Base-by-base conservation (phyloP, 2,329 filamentous ascomycete species). In the Aspergillus sp. region DNA sequence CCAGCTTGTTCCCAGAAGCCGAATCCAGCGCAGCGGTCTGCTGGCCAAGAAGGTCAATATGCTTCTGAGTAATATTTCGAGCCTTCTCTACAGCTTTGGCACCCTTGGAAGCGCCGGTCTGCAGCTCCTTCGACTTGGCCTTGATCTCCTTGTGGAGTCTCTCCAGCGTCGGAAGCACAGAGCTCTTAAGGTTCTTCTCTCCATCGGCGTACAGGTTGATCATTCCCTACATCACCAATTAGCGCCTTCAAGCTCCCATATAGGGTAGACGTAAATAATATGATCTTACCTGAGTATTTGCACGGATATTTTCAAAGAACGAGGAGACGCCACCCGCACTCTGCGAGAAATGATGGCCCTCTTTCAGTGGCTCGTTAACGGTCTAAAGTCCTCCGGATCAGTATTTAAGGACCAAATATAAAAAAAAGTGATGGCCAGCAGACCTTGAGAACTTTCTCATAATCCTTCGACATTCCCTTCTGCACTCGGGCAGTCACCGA, bases 111-210 rank as follows among this genome's bases (percentile, higher is more conserved):
- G 90, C 91, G 8, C 93, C 93, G 61, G 87, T 83, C 44, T 85
- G 83, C 50, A 99, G 84, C 77, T 97, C 93, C 81, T 98, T 98
- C 62, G 86, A 83, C 81, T 98, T 98, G 79, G 90, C 87, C 84
- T 98, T 99, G 81, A 99, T 95, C 75, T 98, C 95, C 73, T 91
- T 88, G 79, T 98, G 93, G 49, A 99, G 82, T 52, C 92, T 89
- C 68, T 96, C 91, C 70, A 99, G 88, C 62, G 93, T 88, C 39
- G 93, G 95, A 19, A 96, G 82, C 31, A 98, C 90, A 14, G 88
- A 87, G 59, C 87, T 88, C 77, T 93, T 96, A 65, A 99, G 83
- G 66, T 87, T 90, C 81, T 95, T 95, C 67, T 95, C 92, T 6
- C 93, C 96, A 74, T 98, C 93, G 67, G 88, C 79, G 74, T 97